Evolutionary conservation across 148 eudicot genomes (phyloP), one percentile per base, ranked within the genome.

Genomic region (Dysphania ambrosioides): DNA sequence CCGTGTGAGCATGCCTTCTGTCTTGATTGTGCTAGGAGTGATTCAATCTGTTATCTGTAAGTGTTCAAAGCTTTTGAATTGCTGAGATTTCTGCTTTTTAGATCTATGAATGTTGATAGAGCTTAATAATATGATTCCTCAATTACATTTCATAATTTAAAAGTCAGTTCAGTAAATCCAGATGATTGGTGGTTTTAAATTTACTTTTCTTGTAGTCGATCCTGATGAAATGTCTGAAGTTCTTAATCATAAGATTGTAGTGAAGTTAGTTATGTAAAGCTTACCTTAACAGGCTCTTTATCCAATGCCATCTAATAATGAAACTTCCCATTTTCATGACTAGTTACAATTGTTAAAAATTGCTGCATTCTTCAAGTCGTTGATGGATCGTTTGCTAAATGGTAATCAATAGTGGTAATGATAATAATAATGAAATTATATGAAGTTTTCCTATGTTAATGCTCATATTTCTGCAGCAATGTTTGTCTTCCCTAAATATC

Each of bases 1-100:
- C 99, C 99, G 44, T 95, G 99, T 68, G 99, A 90, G 58, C 99
- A 95, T 88, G 91, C 86, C 32, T 95, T 92, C 88, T 95, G 99
- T 75, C 89, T 92, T 79, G 99, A 92, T 79, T 95, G 99, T 79
- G 94, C 97, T 12, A 90, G 99, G 86, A 95, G 97, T 80, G 94
- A 95, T 80, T 92, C 99, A 23, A 81, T 95, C 63, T 95, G 99
- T 85, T 92, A 88, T 80, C 85, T 95, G 97, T 95, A 88, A 95
- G 99, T 72, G 64, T 41, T 60, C 55, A 8, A 23, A 36, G 42
- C 32, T 36, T 21, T 77, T 32, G 71, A 24, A 38, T 13, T 55
- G 53, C 10, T 53, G 55, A 29, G n/a, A n/a, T n/a, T n/a, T n/a
- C n/a, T n/a, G n/a, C n/a, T 27, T 41, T 31, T 47, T 65, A 30